These are phyloP conservation scores for Collybiopsis confluens DNA, from an alignment of 768 basidiomycete genomes.

Conservation along the genomic window DNA sequence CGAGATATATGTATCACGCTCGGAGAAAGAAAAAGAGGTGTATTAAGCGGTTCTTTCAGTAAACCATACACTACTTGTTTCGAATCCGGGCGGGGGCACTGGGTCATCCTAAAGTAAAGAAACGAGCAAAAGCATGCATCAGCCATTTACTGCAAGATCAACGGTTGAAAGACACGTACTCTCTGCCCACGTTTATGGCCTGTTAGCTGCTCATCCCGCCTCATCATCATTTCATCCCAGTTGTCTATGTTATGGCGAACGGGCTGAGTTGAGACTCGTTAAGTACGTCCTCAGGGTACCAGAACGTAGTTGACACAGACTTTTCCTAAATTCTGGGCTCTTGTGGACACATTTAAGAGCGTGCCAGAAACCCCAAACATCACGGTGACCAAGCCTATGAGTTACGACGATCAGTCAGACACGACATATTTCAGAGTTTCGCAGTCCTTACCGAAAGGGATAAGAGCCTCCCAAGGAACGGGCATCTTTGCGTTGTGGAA, in stretches of 20 bases:
- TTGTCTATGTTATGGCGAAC: conserved; percentile 80
- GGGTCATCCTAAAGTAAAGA: conserved; percentile 51
- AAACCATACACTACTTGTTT: conserved; percentile 72
- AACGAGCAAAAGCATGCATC: not conserved
- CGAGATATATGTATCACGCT: no score
- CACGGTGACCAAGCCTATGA: conserved; percentile 70
- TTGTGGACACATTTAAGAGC: conserved; percentile 71
- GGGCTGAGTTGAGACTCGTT: conserved; percentile 41
- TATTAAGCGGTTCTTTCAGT: conserved; percentile 47
- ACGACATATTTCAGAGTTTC: conserved; percentile 1
- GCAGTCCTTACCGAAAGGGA: conserved; percentile 85
- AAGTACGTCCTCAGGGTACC: not conserved
- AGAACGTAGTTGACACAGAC: conserved; percentile 31
- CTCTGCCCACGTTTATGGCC: conserved; percentile 83
- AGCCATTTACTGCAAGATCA: no score
- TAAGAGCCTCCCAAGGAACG: conserved; percentile 94
- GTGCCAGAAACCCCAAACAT: conserved; percentile 94
- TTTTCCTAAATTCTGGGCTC: conserved; percentile 88
- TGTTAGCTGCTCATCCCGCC: conserved; percentile 81
- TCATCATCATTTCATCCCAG: conserved; percentile 98
- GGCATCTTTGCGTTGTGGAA: conserved; percentile 57
- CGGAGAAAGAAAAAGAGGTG: no score
- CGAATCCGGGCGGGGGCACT: conserved; percentile 63
- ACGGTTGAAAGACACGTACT: conserved; percentile 60
- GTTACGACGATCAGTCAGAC: no score